phyloP scores from a whole-genome alignment of 139 green algal genomes.

The Picochlorum costavermella region DNA sequence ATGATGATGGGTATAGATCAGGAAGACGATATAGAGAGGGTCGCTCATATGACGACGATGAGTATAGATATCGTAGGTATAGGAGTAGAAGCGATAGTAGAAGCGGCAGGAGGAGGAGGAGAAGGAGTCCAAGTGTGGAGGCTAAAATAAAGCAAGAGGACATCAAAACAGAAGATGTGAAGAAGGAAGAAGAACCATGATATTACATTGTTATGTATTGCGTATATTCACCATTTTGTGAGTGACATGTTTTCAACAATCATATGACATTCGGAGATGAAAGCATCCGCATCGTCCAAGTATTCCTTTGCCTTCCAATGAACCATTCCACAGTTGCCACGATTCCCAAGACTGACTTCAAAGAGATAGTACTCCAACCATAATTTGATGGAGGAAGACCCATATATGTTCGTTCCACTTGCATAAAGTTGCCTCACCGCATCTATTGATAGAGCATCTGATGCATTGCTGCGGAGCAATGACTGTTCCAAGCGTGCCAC shows the following conservation, averaged over 20 bases:
- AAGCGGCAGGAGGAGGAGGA: conserved; percentile 10
- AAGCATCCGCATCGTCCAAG: neutral
- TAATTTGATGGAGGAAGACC: conserved; percentile 32
- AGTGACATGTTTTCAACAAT: neutral
- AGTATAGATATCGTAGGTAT: neutral
- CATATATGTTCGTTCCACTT: conserved; percentile 40
- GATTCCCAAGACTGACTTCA: conserved; percentile 4
- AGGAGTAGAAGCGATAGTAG: neutral
- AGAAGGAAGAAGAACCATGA: neutral
- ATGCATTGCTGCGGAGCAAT: neutral
- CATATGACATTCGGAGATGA: neutral
- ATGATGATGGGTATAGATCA: neutral
- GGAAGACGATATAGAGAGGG: neutral
- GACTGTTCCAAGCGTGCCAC: conserved; percentile 43
- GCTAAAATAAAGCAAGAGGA: neutral
- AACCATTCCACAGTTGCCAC: conserved; percentile 32
- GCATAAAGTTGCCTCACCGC: conserved; percentile 5
- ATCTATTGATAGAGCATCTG: neutral
- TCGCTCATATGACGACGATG: neutral
- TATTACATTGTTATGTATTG: neutral
- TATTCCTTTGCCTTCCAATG: conserved; percentile 48
- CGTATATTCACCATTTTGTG: neutral
- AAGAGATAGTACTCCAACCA: conserved; percentile 54
- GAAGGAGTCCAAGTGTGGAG: neutral
- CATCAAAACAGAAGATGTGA: neutral